phyloP scores from a whole-genome alignment of 768 basidiomycete species.

The Daedaleopsis nitida region DNA sequence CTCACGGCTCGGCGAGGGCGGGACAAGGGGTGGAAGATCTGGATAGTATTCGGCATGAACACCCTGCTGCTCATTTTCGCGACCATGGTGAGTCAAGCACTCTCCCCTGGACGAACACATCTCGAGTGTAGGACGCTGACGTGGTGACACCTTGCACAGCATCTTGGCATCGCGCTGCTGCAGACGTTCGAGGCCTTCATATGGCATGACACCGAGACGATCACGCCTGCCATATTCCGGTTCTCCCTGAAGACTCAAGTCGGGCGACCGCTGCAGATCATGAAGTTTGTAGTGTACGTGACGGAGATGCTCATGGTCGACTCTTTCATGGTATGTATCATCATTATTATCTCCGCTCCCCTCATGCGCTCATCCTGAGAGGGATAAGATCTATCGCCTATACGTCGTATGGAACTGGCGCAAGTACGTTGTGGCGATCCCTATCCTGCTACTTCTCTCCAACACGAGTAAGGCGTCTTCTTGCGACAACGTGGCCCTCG shows the following conservation, averaged over 20 bases:
- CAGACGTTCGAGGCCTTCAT: background rate
- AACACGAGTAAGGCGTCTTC: background rate
- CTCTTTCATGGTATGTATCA: constrained; percentile 5
- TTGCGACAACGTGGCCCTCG: background rate
- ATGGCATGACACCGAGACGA: background rate
- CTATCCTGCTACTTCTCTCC: background rate
- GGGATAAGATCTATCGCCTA: constrained; percentile 3
- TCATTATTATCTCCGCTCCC: background rate
- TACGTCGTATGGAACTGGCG: constrained; percentile 1
- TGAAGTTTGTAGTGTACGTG: constrained; percentile 1
- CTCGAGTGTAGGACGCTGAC: background rate
- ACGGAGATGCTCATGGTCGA: constrained; percentile 5
- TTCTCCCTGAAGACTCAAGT: background rate
- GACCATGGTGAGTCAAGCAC: background rate
- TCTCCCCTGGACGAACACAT: background rate
- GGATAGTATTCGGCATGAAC: background rate
- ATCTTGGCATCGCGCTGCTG: background rate
- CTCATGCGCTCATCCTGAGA: background rate
- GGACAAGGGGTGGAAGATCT: too few relatives aligned
- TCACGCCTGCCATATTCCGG: background rate
- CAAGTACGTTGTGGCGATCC: background rate
- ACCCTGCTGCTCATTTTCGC: constrained; percentile 1
- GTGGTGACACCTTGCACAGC: background rate
- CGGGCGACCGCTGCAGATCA: background rate
- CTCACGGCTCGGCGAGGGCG: background rate